Conservation (phyloP, 768 basidiomycete genomes). For the Trametes coccinea region DNA sequence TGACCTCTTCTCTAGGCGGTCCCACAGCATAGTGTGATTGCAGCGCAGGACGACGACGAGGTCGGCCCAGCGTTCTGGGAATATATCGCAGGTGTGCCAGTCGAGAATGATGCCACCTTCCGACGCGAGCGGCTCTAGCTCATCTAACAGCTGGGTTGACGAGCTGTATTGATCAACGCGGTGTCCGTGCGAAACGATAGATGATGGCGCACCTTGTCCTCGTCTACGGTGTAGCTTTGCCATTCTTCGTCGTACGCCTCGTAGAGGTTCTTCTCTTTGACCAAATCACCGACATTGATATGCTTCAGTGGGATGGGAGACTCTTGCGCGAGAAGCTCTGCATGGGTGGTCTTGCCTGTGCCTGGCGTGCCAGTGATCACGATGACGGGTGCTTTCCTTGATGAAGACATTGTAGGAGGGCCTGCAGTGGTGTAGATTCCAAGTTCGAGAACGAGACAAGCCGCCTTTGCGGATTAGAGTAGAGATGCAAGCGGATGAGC, state of each 20-base stretch:
- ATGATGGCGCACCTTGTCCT: constrained; percentile 76
- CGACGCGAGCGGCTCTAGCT: constrained; percentile 71
- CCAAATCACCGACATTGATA: constrained; percentile 88
- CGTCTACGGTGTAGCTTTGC: constrained; percentile 92
- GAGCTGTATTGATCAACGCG: constrained; percentile 11
- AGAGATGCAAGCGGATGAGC: background rate
- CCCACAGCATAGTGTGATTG: constrained; percentile 85
- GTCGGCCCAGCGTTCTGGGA: constrained; percentile 96
- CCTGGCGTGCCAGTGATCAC: constrained; percentile 91
- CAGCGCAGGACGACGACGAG: constrained; percentile 91
- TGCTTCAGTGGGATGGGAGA: constrained; percentile 72
- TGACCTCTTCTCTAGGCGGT: constrained; percentile 86
- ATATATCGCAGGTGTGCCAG: constrained; percentile 93
- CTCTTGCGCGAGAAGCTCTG: constrained; percentile 74
- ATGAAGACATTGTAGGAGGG: constrained; percentile 4
- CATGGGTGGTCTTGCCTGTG: constrained; percentile 96
- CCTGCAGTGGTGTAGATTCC: background rate
- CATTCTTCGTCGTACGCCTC: constrained; percentile 91
- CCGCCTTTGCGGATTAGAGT: no score
- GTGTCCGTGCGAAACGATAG: background rate
- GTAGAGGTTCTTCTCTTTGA: constrained; percentile 81
- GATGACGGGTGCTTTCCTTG: constrained; percentile 55
- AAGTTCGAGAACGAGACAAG: no score
- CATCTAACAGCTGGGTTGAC: constrained; percentile 71
- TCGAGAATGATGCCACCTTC: constrained; percentile 84